Evolutionary conservation across 2,329 filamentous ascomycete genomes (phyloP).

Genomic region (Chrysosporium queenslandicum): DNA sequence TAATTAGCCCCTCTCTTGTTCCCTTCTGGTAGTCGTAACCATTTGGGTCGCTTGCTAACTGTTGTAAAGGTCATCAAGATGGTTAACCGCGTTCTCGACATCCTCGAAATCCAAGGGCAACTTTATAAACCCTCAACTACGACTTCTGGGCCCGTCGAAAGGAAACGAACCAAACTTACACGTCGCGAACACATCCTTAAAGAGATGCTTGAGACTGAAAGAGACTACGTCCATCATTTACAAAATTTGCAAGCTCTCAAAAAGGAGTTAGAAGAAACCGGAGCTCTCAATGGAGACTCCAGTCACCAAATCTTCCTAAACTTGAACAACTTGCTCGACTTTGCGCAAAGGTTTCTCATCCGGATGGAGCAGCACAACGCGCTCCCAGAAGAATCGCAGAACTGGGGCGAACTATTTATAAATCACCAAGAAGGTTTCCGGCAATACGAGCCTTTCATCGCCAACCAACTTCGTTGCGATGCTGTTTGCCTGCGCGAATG

Average conservation of each 20-base stretch:
- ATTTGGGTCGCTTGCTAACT: background rate
- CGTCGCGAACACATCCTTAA: conserved; percentile 81
- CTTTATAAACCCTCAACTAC: conserved; percentile 53
- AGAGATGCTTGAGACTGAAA: conserved; percentile 87
- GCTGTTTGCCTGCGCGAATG: conserved; percentile 75
- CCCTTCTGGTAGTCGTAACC: background rate
- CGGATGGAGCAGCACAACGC: conserved; percentile 93
- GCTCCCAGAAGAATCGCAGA: conserved; percentile 62
- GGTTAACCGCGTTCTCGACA: conserved; percentile 83
- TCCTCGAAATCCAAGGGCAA: conserved; percentile 66
- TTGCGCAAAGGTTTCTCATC: conserved; percentile 89
- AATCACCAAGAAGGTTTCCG: conserved; percentile 77
- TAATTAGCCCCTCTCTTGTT: conserved; percentile 25
- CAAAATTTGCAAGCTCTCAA: conserved; percentile 90
- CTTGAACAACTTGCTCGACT: conserved; percentile 87
- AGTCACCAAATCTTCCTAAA: conserved; percentile 96
- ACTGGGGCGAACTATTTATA: conserved; percentile 90
- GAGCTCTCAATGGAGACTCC: conserved; percentile 75
- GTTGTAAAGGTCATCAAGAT: conserved; percentile 64
- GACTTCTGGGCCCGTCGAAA: conserved; percentile 42
- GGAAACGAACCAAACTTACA: conserved; percentile 47
- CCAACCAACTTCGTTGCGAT: conserved; percentile 87
- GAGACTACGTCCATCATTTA: conserved; percentile 94
- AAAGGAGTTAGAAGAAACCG: conserved; percentile 76
- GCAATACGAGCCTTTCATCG: conserved; percentile 94